Base-by-base conservation (phyloP, 352 stramenopile genomes). In the Phytophthora multivora region DNA sequence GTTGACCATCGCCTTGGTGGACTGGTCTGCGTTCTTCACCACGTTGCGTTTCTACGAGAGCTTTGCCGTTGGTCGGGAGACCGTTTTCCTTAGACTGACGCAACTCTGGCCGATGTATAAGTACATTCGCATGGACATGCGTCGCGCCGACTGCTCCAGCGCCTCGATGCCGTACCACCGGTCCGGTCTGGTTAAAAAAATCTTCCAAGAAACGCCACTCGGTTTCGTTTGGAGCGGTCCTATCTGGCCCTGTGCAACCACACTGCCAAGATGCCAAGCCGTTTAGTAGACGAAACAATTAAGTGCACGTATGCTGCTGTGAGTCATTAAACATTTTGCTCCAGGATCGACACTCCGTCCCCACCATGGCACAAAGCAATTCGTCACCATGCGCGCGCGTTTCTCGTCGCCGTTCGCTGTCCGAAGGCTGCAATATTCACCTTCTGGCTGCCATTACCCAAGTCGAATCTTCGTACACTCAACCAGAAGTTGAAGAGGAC, bases 331-430 rank as follows among this genome's bases (percentile, higher is more conserved):
- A 23, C 21, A 30, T 50, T 63, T 66, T 23, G 40, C 63, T 16
- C 26, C 16, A 28, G 11, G 0, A 41, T 66, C 56, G 38, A 54
- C 50, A 66, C 56, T 36, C 30, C 42, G 51, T 12, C 35, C 19
- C 33, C 19, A 62, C 26, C 7, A 71, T 71, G 55, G 41, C 49
- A 30, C 35, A 49, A 36, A 26, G 16, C 25, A 33, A 53, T 42
- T 46, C 30, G 30, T 51, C 25, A 31, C 16, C 46, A 40, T 47
- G 45, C 36, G 45, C 2, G 13, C 55, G 31, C 33, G 23, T 54
- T 16, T 49, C 30, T 56, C 42, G 59, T 41, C 53, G 50, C 21
- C 54, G 50, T 8, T 73, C 65, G 7, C 19, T 69, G 28, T 69
- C 62, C 8, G 55, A 61, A 28, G 54, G 54, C 9, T 57, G 39